Conservation (phyloP, 2,329 filamentous ascomycete genomes). For the Arthrobotrys megalospora region DNA sequence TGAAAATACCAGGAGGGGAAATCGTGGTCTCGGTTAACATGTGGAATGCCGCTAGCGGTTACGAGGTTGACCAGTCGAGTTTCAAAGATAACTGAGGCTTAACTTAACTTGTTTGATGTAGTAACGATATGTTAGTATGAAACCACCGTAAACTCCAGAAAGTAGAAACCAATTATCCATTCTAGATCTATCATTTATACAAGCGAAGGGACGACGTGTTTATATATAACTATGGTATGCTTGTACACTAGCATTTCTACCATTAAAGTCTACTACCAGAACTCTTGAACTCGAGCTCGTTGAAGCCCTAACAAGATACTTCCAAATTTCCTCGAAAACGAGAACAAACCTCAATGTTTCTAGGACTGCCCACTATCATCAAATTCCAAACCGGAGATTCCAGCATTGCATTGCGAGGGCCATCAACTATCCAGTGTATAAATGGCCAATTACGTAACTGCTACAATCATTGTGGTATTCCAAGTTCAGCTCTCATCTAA, state of each 20-base stretch:
- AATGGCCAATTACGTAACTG: not conserved
- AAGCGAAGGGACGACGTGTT: too few relatives aligned
- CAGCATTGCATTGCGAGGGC: not conserved
- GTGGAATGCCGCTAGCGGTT: not conserved
- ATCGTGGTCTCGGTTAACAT: not conserved
- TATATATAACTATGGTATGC: not conserved
- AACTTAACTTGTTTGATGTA: not conserved
- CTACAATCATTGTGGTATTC: not conserved
- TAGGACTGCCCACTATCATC: not conserved
- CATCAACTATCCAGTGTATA: not conserved
- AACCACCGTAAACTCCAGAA: not conserved
- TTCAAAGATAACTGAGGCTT: not conserved
- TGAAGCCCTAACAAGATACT: not conserved
- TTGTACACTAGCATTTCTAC: not conserved
- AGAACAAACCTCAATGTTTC: constrained; percentile 11
- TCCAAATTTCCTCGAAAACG: constrained; percentile 4
- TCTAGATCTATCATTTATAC: too few relatives aligned
- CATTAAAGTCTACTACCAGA: not conserved
- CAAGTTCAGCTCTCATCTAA: constrained; percentile 16
- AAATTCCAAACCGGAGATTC: not conserved
- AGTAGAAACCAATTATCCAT: too few relatives aligned
- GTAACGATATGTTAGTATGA: too few relatives aligned
- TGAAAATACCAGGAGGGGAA: constrained; percentile 32
- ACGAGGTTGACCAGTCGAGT: not conserved
- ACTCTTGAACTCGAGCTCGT: not conserved